phyloP scores from a whole-genome alignment of 768 basidiomycete species.

The Boletus subcaerulescens region DNA sequence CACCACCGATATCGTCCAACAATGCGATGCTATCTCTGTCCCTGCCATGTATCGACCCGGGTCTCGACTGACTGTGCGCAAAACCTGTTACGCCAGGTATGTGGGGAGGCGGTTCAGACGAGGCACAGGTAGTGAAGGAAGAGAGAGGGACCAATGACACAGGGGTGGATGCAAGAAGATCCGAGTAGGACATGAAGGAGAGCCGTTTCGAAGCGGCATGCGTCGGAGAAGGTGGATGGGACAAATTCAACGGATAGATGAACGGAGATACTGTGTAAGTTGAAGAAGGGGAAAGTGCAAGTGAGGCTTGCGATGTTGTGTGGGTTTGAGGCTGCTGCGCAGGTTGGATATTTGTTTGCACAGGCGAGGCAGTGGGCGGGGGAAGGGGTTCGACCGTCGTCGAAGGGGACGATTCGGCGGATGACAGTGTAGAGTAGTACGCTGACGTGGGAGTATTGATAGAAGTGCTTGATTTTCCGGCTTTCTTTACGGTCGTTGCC shows the following conservation, averaged over 20 bases:
- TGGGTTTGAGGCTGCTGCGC: slow-evolving; percentile 19
- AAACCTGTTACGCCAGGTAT: slow-evolving; percentile 58
- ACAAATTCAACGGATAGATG: slow-evolving; percentile 19
- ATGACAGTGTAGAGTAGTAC: slow-evolving; percentile 43
- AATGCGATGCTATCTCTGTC: slow-evolving; percentile 43
- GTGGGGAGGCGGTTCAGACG: slow-evolving; percentile 68
- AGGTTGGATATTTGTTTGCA: slow-evolving; percentile 18
- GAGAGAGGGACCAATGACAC: slow-evolving; percentile 68
- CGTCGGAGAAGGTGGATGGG: slow-evolving; percentile 46
- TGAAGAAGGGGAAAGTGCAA: slow-evolving; percentile 21
- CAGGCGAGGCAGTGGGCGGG: slow-evolving; percentile 19
- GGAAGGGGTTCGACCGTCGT: slow-evolving; percentile 35
- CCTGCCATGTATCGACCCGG: slow-evolving; percentile 24
- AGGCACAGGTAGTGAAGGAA: slow-evolving; percentile 63
- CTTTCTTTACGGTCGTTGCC: slow-evolving; percentile 3
- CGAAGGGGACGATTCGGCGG: slow-evolving; percentile 38
- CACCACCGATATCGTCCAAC: slow-evolving; percentile 69
- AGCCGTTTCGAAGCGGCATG: slow-evolving; percentile 60
- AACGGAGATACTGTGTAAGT: slow-evolving; percentile 30
- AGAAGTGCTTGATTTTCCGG: slow-evolving; percentile 20
- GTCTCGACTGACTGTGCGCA: slow-evolving; percentile 28
- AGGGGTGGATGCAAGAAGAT: slow-evolving; percentile 78
- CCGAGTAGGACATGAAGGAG: slow-evolving; percentile 87
- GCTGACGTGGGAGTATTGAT: slow-evolving; percentile 48
- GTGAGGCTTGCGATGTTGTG: slow-evolving; percentile 8